Percentiles rank a stretch among this genome's conserved stretches.
phyloP scores from a whole-genome alignment of 1,284 basidiomycete species.

The Leucoagaricus sp. region DNA sequence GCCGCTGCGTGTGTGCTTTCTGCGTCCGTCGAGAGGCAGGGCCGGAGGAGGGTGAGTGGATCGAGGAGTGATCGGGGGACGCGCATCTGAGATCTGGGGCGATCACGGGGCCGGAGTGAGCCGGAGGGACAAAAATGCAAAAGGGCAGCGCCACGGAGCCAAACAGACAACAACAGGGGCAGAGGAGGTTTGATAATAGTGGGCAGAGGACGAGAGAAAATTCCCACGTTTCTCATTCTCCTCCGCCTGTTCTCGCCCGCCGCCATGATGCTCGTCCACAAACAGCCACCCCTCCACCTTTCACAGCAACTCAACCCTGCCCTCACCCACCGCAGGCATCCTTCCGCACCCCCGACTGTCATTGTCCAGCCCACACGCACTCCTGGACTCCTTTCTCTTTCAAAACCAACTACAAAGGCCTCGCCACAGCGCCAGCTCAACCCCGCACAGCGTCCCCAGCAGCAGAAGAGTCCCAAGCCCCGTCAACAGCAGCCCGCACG shows the following conservation, averaged over 20 bases:
- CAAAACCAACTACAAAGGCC: conserved; percentile 49
- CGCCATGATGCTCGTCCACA: conserved; percentile 68
- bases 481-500: conserved; percentile 25
- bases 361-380: conserved; percentile 69
- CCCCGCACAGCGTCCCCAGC: conserved; percentile 25
- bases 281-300: conserved; percentile 45
- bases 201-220: neutral
- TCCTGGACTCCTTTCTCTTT: conserved; percentile 69
- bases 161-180: conserved; percentile 10
- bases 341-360: conserved; percentile 67
- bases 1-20: too few relatives aligned
- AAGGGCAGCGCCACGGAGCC: conserved; percentile 8
- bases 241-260: conserved; percentile 22
- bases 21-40: neutral
- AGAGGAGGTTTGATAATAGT: conserved; percentile 3
- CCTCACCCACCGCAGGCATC: conserved; percentile 52
- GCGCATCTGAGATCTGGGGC: conserved; percentile 12
- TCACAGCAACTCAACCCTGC: conserved; percentile 30
- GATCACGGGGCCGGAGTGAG: conserved; percentile 16
- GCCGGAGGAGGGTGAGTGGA: neutral
- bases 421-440: conserved; percentile 32
- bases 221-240: conserved; percentile 15
- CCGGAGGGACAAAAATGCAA: neutral
- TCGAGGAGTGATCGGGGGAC: conserved; percentile 4
- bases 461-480: conserved; percentile 24